Base-by-base conservation (phyloP, 345 rosid species). In the Gossypium mustelinum region DNA sequence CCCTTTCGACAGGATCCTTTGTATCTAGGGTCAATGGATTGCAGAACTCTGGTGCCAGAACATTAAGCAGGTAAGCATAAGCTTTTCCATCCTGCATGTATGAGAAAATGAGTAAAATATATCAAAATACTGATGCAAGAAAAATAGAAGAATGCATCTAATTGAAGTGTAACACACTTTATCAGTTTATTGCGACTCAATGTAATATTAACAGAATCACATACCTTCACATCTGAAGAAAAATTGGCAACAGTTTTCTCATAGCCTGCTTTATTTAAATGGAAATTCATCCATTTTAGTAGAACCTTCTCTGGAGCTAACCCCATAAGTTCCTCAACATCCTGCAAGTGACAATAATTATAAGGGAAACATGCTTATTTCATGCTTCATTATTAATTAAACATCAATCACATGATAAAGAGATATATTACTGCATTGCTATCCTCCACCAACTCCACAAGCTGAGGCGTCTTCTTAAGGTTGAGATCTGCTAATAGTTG, bases 391-490 rank as follows among this genome's bases (percentile, higher is more conserved):
- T 71, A 2, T 12, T 3, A 47, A 7, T 39, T 29, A 41, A 41
- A 77, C 68, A 27, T 48, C 60, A 58, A 54, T 73, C 70, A 73
- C 56, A 45, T 27, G 18, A 56, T 13, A 59, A 68, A 73, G 68
- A 57, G 77, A 39, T 39, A 78, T 55, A 71, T 61, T 76, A 29
- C 82, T 85, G 92, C 97, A 81, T 57, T 57, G 27, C 71, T 86
- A 77, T 90, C 97, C 18, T 90, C 98, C 78, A 92, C 92, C 86
- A 94, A 76, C 72, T 94, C 98, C 76, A 92, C 88, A 17, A 94
- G 97, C 77, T 92, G 98, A 83, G 98, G 97, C 68, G 94, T 94
- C 92, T 94, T 94, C 88, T 84, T 92, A 68, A 94, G 85, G 79
- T 89, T 89, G 81, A 94, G 97, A 85, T 94, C 93, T 5, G 97